Evolutionary conservation across 2,329 filamentous ascomycete species (phyloP).

Genomic region (Fusarium anguioides): DNA sequence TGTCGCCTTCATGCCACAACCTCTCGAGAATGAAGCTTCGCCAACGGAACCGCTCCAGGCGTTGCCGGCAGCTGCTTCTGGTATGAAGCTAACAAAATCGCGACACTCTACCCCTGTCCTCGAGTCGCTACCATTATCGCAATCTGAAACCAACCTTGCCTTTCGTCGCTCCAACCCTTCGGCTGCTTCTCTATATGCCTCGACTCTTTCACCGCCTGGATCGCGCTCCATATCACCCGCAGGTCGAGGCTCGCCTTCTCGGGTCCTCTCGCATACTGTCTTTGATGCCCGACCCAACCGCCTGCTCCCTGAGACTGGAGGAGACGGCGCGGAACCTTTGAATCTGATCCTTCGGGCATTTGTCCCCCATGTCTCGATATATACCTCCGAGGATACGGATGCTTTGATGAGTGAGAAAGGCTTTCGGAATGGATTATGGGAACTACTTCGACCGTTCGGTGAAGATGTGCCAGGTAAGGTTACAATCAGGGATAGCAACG

Average conservation of each 20-base stretch:
- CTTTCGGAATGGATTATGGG: constrained; percentile 82
- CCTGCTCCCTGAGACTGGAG: constrained; percentile 57
- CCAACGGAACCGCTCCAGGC: constrained; percentile 75
- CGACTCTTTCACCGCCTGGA: constrained; percentile 73
- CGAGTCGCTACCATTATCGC: constrained; percentile 58
- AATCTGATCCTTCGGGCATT: constrained; percentile 84
- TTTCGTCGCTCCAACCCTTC: constrained; percentile 67
- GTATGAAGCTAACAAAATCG: constrained; percentile 69
- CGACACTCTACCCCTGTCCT: constrained; percentile 67
- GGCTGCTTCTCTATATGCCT: constrained; percentile 71
- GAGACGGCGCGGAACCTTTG: constrained; percentile 64
- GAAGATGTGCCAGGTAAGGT: constrained; percentile 89
- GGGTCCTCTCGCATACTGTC: constrained; percentile 67
- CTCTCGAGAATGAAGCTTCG: constrained; percentile 68
- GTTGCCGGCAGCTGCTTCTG: constrained; percentile 73
- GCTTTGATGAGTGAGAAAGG: constrained; percentile 85
- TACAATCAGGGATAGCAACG: constrained; percentile 88
- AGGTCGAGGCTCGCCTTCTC: constrained; percentile 68
- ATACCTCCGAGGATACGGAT: constrained; percentile 88
- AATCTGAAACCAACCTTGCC: constrained; percentile 65
- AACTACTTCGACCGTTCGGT: constrained; percentile 89
- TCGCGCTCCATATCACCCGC: constrained; percentile 76
- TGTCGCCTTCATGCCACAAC: constrained; percentile 73
- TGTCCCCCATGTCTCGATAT: constrained; percentile 87
- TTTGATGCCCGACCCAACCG: constrained; percentile 61